Conservation (phyloP, 2,329 filamentous ascomycete genomes). For the Fusarium protoensiforme region DNA sequence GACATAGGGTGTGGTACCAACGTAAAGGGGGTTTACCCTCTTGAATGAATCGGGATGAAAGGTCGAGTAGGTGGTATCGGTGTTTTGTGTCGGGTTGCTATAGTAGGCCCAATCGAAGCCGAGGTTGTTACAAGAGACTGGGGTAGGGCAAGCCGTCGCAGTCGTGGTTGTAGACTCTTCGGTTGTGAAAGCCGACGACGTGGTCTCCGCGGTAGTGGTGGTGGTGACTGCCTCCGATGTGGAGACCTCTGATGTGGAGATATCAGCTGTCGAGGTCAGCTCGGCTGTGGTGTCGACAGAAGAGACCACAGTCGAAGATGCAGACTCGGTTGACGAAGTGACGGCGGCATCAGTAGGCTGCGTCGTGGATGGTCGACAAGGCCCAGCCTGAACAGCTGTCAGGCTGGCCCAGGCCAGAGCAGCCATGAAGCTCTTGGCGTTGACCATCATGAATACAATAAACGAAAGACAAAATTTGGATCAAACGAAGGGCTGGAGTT, state of each 20-base stretch:
- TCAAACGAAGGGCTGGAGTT: neutral
- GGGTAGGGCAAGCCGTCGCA: neutral
- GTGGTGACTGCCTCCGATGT: neutral
- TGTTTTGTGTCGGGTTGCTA: neutral
- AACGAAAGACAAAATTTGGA: neutral
- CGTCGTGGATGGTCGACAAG: neutral
- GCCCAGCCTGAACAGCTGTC: neutral
- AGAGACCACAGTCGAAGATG: neutral
- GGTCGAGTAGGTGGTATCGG: neutral
- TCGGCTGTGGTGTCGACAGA: neutral
- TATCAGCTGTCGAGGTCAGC: neutral
- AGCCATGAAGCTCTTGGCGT: neutral
- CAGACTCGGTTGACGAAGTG: neutral
- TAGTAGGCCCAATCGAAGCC: conserved; percentile 4
- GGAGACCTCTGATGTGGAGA: neutral
- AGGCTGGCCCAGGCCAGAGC: neutral
- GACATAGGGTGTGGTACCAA: neutral
- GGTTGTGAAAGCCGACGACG: neutral
- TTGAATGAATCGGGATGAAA: neutral
- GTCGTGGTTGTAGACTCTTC: neutral
- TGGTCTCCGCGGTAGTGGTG: neutral
- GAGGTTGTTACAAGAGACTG: neutral
- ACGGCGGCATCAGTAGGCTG: neutral
- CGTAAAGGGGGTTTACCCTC: neutral
- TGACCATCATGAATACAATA: neutral